phyloP scores from a whole-genome alignment of 495 filamentous ascomycete species.

The Xylaria grammica region DNA sequence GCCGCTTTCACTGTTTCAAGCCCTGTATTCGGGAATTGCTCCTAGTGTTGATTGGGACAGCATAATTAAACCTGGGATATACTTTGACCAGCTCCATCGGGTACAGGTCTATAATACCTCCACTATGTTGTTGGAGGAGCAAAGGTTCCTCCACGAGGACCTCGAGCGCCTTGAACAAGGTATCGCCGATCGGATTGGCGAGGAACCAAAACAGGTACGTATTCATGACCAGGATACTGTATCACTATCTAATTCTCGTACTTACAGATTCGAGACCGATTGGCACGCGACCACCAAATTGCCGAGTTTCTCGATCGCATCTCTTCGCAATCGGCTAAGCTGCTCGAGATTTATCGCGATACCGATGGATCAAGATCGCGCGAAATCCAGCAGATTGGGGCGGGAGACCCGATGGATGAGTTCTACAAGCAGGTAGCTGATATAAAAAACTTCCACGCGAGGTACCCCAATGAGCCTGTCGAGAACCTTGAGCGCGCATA shows the following conservation, averaged over 20 bases:
- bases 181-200: constrained; percentile 83
- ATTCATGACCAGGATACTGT: neutral
- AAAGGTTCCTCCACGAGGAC: constrained; percentile 92
- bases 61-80: no score
- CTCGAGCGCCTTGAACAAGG: constrained; percentile 93
- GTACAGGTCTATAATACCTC: neutral
- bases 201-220: constrained; percentile 87
- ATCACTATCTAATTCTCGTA: constrained; percentile 8
- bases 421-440: constrained; percentile 85
- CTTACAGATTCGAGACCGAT: constrained; percentile 76
- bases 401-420: constrained; percentile 87
- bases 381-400: constrained; percentile 83
- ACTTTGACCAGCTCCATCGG: no score
- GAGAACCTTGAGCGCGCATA: constrained; percentile 96
- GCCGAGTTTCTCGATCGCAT: constrained; percentile 84
- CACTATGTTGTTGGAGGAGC: constrained; percentile 86
- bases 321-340: constrained; percentile 78
- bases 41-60: no score
- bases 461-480: constrained; percentile 91
- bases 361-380: constrained; percentile 68
- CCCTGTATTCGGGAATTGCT: no score
- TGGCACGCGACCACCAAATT: constrained; percentile 90
- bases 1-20: no score
- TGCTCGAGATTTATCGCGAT: constrained; percentile 87
- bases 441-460: constrained; percentile 85